A percentile compares a stretch with the other conserved stretches of the same genome.
phyloP scores from a whole-genome alignment of 2,329 filamentous ascomycete species.

The Nemania sp. region DNA sequence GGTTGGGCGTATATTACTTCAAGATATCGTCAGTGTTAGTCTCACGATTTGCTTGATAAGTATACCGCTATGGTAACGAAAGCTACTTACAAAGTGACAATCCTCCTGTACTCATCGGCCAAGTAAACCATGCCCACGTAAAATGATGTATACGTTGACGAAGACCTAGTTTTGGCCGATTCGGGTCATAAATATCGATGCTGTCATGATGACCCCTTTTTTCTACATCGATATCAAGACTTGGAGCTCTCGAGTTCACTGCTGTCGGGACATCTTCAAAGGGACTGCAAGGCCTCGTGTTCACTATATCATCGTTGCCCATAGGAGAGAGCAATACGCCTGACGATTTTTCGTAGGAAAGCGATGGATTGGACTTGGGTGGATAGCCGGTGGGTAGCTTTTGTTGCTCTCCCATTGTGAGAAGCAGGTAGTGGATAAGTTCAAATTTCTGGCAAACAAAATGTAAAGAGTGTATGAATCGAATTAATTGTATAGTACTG shows the following conservation, averaged over 20 bases:
- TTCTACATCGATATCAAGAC: conserved; percentile 22
- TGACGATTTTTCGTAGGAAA: background rate
- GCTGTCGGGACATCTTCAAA: conserved; percentile 28
- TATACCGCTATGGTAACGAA: background rate
- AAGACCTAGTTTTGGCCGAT: conserved; percentile 56
- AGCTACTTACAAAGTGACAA: conserved; percentile 62
- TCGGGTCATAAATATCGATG: conserved; percentile 49
- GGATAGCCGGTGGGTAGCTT: conserved; percentile 5
- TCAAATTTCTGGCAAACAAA: background rate
- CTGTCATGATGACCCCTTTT: background rate
- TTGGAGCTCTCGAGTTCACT: conserved; percentile 28
- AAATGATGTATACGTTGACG: conserved; percentile 67
- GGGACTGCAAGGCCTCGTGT: conserved; percentile 12
- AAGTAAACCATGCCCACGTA: conserved; percentile 80
- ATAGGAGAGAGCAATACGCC: background rate
- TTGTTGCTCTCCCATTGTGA: conserved; percentile 5
- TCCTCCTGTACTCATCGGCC: conserved; percentile 80
- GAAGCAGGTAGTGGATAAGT: background rate
- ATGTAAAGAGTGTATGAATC: conserved; percentile 16
- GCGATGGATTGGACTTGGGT: background rate
- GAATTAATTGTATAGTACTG: background rate
- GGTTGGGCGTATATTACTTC: conserved; percentile 70
- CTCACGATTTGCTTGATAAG: background rate
- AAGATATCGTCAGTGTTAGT: conserved; percentile 12
- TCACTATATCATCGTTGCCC: background rate